These are phyloP conservation scores for Amanita subjunquillea DNA, from an alignment of 768 basidiomycete genomes.

Conservation along the genomic window DNA sequence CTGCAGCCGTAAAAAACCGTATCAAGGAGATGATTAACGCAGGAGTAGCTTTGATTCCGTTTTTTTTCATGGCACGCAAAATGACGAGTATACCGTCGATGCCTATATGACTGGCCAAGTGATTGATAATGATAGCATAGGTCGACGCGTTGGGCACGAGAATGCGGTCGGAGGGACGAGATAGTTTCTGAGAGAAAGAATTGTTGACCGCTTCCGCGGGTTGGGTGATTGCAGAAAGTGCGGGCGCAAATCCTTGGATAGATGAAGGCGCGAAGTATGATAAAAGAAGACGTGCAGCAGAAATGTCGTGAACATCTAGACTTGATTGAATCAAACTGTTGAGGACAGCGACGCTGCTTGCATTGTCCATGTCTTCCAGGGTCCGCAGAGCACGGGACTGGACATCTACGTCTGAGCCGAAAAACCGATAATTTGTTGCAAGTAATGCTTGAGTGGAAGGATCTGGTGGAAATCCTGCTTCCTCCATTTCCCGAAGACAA, in stretches of 20 bases:
- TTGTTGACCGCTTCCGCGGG: neutral
- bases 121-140: slow-evolving; percentile 52
- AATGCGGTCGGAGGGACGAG: slow-evolving; percentile 3
- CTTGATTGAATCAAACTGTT: slow-evolving; percentile 61
- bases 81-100: slow-evolving; percentile 34
- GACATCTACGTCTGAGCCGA: slow-evolving; percentile 49
- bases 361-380: slow-evolving; percentile 28
- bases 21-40: slow-evolving; percentile 43
- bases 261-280: slow-evolving; percentile 30
- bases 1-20: slow-evolving; percentile 39
- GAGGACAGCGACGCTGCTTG: slow-evolving; percentile 40
- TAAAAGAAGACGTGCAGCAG: slow-evolving; percentile 35
- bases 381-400: slow-evolving; percentile 38
- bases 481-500: slow-evolving; percentile 45
- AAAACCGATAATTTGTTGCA: slow-evolving; percentile 42
- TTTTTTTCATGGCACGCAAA: slow-evolving; percentile 33
- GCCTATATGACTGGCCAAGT: slow-evolving; percentile 33
- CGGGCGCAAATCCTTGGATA: slow-evolving; percentile 8
- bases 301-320: slow-evolving; percentile 43
- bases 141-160: slow-evolving; percentile 46
- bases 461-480: slow-evolving; percentile 42
- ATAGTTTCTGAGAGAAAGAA: neutral
- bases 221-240: neutral
- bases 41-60: slow-evolving; percentile 33
- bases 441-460: slow-evolving; percentile 51